phyloP scores from a whole-genome alignment of 1,284 basidiomycete genomes.

The Puccinia triticina region DNA sequence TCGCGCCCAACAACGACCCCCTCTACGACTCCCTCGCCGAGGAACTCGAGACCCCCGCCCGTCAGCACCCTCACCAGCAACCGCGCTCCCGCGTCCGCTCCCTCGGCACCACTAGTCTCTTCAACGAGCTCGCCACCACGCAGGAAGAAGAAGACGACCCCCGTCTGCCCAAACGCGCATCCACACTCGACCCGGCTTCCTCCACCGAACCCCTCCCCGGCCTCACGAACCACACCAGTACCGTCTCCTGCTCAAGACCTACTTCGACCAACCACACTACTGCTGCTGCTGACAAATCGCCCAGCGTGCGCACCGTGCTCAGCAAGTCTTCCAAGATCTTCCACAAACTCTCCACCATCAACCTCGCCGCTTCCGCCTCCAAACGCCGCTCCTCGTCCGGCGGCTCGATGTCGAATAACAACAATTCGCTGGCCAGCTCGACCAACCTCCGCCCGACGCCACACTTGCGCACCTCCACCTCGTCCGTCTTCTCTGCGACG shows the following conservation, averaged over 20 bases:
- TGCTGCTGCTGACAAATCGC: constrained; percentile 19
- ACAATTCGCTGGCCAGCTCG: background rate
- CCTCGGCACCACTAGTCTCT: constrained; percentile 18
- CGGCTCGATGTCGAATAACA: background rate
- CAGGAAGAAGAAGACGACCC: background rate
- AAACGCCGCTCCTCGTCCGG: constrained; percentile 17
- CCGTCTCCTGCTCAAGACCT: background rate
- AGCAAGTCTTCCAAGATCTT: constrained; percentile 37
- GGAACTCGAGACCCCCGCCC: constrained; percentile 11
- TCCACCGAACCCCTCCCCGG: background rate
- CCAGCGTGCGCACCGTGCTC: constrained; percentile 18
- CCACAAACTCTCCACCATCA: constrained; percentile 8
- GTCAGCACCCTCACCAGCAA: background rate
- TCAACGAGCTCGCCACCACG: constrained; percentile 14
- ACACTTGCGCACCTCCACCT: background rate
- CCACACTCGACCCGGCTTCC: constrained; percentile 2
- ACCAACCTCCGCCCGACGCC: background rate
- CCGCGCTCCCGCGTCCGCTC: background rate
- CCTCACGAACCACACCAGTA: too few relatives aligned
- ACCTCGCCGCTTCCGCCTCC: background rate
- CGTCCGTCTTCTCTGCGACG: background rate
- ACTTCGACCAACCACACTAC: constrained; percentile 17
- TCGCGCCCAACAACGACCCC: constrained; percentile 7
- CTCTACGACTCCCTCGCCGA: constrained; percentile 29
- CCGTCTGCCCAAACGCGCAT: background rate